Base-by-base conservation (phyloP, 1,284 basidiomycete species). In the Apiotrichum gamsii region DNA sequence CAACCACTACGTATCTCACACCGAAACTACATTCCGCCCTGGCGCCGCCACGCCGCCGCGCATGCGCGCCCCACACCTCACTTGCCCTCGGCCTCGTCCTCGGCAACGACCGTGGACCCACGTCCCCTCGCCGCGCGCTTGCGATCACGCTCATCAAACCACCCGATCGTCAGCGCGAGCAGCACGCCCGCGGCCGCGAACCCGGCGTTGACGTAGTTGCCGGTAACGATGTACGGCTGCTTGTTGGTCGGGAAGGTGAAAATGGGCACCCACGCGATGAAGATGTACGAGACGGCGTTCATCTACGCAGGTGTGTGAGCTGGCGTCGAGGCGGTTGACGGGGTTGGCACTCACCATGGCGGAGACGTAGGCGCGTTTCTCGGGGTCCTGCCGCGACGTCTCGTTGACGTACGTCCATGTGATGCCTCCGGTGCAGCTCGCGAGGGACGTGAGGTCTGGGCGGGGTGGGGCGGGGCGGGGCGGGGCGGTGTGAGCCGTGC, bases 281-380 rank as follows among this genome's bases (percentile, higher is more conserved):
- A 60, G 42, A 61, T 57, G 47, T 61, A 62, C 3, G 57, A 41
- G 37, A 60, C 54, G 10, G 57, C 59, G 48, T 62, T 62, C 59
- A 60, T 60, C 25, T 28, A 28, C 6, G 8, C 25, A 28, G 25
- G 8, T 28, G 8, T 52, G 58, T 39, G 10, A 30, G 11, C 21
- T 24, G 31, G 6, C 39, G n/a, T 28, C 25, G 16, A 19, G 23
- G 31, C 8, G 25, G 24, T 28, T 20, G 30, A 37, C 8, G 19
- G 16, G 16, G 16, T 49, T 6, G 11, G 11, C 25, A 6, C 25
- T 28, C 11, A 28, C 25, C 52, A 29, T 15, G 42, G 58, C 60
- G 5, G 51, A 45, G 28, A 62, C 60, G 38, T 60, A 62, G 4
- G 58, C 60, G 33, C 60, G 45, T 45, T 60, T 58, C 49, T 62